These are phyloP conservation scores for Eustoma russellianum DNA, from an alignment of 257 asterid genomes.

Conservation along the genomic window DNA sequence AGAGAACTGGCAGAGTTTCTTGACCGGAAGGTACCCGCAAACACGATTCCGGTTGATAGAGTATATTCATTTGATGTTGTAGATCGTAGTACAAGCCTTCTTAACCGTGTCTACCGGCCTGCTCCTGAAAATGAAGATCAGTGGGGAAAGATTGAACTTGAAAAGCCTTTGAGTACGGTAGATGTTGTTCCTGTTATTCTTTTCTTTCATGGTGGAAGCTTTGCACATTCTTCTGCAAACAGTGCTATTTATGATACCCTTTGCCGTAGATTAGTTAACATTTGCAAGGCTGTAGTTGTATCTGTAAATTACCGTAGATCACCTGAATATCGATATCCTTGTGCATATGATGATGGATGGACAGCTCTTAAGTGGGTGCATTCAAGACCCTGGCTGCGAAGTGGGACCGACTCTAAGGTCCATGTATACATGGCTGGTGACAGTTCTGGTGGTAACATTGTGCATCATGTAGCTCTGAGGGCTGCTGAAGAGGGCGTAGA, in stretches of 20 bases:
- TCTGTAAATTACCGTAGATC: conserved; percentile 39
- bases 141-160: conserved; percentile 33
- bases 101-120: conserved; percentile 26
- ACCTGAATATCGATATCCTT: conserved; percentile 35
- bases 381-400: conserved; percentile 28
- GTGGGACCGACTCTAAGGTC: conserved; percentile 27
- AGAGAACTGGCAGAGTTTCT: conserved; percentile 39
- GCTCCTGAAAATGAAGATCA: conserved; percentile 25
- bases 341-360: conserved; percentile 44
- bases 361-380: conserved; percentile 36
- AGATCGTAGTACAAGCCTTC: conserved; percentile 24
- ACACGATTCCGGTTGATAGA: conserved; percentile 32
- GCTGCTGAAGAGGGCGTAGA: conserved; percentile 29
- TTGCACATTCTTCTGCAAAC: conserved; percentile 37
- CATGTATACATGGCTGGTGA: conserved; percentile 34
- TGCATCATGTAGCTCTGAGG: conserved; percentile 25
- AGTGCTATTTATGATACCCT: conserved; percentile 40
- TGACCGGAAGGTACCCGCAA: conserved; percentile 30
- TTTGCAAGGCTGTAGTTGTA: conserved; percentile 32
- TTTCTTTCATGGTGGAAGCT: conserved; percentile 44
- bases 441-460: conserved; percentile 39
- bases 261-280: conserved; percentile 36
- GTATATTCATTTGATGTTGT: conserved; percentile 40
- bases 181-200: conserved; percentile 31
- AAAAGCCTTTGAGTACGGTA: conserved; percentile 26